A percentile compares a stretch with the other conserved stretches of the same genome.
These are phyloP conservation scores for Polygonum maritimum DNA, from an alignment of 148 eudicot genomes.

Conservation along the genomic window DNA sequence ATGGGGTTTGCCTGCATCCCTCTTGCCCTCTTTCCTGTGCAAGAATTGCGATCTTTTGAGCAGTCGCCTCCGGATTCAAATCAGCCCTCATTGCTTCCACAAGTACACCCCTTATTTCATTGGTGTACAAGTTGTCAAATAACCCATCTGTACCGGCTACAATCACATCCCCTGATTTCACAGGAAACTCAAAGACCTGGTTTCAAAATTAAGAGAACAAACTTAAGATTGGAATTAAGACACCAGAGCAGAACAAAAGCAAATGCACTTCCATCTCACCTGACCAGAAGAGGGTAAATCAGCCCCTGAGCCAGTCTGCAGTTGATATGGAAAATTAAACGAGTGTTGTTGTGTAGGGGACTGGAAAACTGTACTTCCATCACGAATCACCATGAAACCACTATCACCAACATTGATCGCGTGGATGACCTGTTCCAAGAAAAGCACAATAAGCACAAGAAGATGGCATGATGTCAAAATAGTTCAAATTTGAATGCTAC, in stretches of 20 bases:
- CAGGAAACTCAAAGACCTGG: constrained; percentile 64
- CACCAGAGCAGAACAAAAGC: no score
- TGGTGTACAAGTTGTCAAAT: constrained; percentile 67
- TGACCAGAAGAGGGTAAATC: constrained; percentile 86
- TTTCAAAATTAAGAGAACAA: constrained; percentile 5
- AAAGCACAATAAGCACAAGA: not conserved
- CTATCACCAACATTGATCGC: constrained; percentile 95
- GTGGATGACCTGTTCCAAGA: constrained; percentile 50
- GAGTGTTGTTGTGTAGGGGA: constrained; percentile 78
- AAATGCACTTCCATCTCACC: constrained; percentile 19
- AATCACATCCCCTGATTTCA: constrained; percentile 62
- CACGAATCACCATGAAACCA: constrained; percentile 68
- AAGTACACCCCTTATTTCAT: constrained; percentile 50
- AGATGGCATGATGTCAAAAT: no score
- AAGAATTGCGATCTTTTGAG: constrained; percentile 32
- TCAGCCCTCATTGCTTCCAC: constrained; percentile 38
- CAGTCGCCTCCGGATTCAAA: constrained; percentile 42
- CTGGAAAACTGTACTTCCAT: constrained; percentile 55
- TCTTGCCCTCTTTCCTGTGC: no score
- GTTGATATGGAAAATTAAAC: constrained; percentile 82
- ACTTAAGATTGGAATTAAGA: no score
- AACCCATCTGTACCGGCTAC: constrained; percentile 88
- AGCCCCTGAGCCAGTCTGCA: constrained; percentile 35
- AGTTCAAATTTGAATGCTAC: no score
- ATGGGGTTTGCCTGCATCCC: no score